Evolutionary conservation across 2,329 filamentous ascomycete species (phyloP), one percentile per base, ranked within the genome.

Genomic region (Verticillium nubilum): DNA sequence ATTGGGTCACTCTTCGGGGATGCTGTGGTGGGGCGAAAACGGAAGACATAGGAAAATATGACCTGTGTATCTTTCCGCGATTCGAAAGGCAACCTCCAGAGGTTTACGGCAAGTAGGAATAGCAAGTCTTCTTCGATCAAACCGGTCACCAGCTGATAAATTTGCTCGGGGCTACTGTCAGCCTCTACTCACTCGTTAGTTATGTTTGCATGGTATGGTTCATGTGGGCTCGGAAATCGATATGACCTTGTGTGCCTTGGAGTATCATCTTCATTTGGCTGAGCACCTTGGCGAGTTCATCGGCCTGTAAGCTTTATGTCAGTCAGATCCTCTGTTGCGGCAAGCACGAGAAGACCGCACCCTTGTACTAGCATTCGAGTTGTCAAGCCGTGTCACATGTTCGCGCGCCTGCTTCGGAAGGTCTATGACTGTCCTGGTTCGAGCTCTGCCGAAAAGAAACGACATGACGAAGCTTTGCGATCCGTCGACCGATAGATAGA

Each of bases 61-160:
- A 95, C 91, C 73, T 97, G 94, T 13, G 91, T 91, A 71, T 97
- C 94, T 79, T 97, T 98, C 69, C 94, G 88, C 37, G 93, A 91
- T 78, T 99, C 95, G 78, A 99, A 99, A 0, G 94, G 92, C 4
- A 99, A 84, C 57, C 88, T 86, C 74, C 91, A 87, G 53, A 99
- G 89, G 70, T 89, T 89, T 62, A 88, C 83, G 23, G 94, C 92
- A 60, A 99, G 87, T 57, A 90, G 81, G 67, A 90, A 90, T 52
- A 99, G 86, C 7, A 99, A 82, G 72, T 97, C 92, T 76, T 97
- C 92, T 71, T 93, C 87, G 67, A 97, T 89, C 63, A 96, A 86
- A 65, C 90, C 86, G 59, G 87, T 88, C 57, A 98, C 89, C 55
- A 98, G 86, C 69, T 93, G 87, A 71, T 91, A 89, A 62, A 97